phyloP scores from a whole-genome alignment of 352 stramenopile genomes.

The Globisporangium alternatum region DNA sequence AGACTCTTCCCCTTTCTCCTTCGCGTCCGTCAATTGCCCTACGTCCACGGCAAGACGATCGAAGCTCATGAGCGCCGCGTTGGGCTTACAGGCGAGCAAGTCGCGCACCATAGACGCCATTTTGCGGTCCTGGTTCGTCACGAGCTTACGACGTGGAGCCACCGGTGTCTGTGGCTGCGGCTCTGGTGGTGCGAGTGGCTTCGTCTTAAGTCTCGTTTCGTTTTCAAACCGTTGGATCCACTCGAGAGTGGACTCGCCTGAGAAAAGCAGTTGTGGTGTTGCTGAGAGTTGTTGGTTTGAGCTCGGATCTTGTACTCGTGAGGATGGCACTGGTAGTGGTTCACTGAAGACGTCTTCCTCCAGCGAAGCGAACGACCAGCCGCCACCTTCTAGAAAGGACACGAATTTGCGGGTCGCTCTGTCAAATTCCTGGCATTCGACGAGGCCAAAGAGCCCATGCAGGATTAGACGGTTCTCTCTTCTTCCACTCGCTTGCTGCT shows the following conservation, averaged over 20 bases:
- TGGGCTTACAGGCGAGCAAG: constrained; percentile 41
- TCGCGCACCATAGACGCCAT: constrained; percentile 35
- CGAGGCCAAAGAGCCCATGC: constrained; percentile 45
- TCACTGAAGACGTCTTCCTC: background rate
- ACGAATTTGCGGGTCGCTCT: constrained; percentile 34
- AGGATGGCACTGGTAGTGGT: too few relatives aligned
- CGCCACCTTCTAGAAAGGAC: constrained; percentile 20
- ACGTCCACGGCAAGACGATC: background rate
- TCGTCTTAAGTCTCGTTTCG: background rate
- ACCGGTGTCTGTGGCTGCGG: background rate
- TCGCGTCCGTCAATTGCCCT: background rate
- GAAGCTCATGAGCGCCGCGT: constrained; percentile 24
- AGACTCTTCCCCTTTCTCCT: background rate
- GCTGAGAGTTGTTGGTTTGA: background rate
- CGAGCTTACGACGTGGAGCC: constrained; percentile 2
- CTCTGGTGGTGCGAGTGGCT: background rate
- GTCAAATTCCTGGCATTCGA: constrained; percentile 57
- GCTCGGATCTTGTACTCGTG: background rate
- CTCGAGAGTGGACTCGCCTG: constrained; percentile 16
- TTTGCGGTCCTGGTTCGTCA: constrained; percentile 27
- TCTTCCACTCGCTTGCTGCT: background rate
- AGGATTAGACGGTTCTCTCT: constrained; percentile 29
- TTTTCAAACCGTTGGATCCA: constrained; percentile 21
- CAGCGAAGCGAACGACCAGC: constrained; percentile 6
- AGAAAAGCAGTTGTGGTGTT: constrained; percentile 12